phyloP scores from a whole-genome alignment of 2,329 filamentous ascomycete species.

The Furcasterigmium sp. region DNA sequence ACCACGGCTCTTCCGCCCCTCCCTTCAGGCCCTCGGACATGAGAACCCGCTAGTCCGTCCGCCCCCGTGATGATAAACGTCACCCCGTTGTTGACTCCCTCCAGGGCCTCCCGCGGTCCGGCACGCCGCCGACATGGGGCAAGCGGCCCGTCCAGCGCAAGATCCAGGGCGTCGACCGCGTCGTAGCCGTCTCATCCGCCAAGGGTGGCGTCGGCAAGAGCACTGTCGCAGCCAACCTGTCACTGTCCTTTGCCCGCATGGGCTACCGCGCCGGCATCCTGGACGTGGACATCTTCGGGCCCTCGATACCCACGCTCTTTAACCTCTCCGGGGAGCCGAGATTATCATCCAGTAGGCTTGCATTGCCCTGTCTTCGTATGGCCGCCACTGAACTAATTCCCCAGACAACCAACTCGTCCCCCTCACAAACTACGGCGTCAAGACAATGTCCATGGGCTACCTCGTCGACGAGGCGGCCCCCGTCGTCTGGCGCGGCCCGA shows the following conservation, averaged over 20 bases:
- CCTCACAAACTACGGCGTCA: constrained; percentile 88
- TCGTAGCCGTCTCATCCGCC: constrained; percentile 95
- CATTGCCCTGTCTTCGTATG: too few species aligned
- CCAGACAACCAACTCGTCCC: constrained; percentile 77
- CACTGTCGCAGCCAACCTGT: constrained; percentile 83
- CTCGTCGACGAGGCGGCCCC: constrained; percentile 74
- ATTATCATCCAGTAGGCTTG: constrained; percentile 60
- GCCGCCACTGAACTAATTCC: too few species aligned
- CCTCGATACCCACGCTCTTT: constrained; percentile 86
- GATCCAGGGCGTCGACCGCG: constrained; percentile 80
- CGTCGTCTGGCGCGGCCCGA: constrained; percentile 90
- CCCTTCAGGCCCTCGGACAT: constrained; percentile 46
- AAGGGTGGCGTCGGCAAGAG: constrained; percentile 99
- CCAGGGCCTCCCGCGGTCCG: constrained; percentile 80
- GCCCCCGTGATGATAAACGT: neutral
- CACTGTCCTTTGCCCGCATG: constrained; percentile 76
- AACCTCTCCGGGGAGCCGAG: constrained; percentile 75
- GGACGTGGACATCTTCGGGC: constrained; percentile 95
- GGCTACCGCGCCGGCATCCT: constrained; percentile 83
- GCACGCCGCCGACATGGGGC: constrained; percentile 49
- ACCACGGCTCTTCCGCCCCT: constrained; percentile 27
- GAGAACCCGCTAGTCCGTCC: constrained; percentile 76
- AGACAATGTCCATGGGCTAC: constrained; percentile 99
- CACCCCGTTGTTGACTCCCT: neutral
- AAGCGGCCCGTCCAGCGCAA: constrained; percentile 75